Percentiles rank a stretch among this genome's conserved stretches.
phyloP scores from a whole-genome alignment of 2,329 filamentous ascomycete species.

The Fusarium nanum region DNA sequence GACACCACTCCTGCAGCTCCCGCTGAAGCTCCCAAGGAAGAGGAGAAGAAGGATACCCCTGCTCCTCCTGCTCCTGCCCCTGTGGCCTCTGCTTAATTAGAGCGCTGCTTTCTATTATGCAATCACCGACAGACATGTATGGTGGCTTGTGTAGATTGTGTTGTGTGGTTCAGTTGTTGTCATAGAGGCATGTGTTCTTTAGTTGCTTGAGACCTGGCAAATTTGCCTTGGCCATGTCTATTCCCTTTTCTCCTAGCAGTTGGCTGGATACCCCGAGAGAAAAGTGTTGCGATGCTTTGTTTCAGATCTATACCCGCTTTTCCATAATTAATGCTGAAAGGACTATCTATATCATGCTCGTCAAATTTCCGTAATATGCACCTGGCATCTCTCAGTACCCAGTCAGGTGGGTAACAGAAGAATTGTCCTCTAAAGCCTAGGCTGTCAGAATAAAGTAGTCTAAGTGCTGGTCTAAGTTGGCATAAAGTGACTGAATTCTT shows the following conservation, averaged over 20 bases:
- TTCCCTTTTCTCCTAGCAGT: slow-evolving; percentile 45
- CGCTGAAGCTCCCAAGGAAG: slow-evolving; percentile 45
- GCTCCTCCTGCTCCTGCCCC: slow-evolving; percentile 42
- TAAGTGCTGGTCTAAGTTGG: background rate
- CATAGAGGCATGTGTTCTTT: slow-evolving; percentile 3
- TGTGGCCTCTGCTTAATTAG: slow-evolving; percentile 38
- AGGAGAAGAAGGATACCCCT: slow-evolving; percentile 44
- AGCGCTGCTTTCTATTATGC: background rate
- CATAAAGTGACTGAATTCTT: background rate
- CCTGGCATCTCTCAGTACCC: background rate
- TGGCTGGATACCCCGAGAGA: slow-evolving; percentile 50
- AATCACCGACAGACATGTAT: slow-evolving; percentile 1
- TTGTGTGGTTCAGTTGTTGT: slow-evolving; percentile 1
- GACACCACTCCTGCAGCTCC: slow-evolving; percentile 22
- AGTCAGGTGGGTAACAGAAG: background rate
- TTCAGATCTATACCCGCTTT: slow-evolving; percentile 50
- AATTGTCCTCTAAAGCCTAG: background rate
- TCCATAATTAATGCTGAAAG: slow-evolving; percentile 41
- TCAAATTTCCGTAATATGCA: slow-evolving; percentile 7
- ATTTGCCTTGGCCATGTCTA: slow-evolving; percentile 1
- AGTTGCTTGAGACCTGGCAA: slow-evolving; percentile 7
- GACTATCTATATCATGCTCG: slow-evolving; percentile 17
- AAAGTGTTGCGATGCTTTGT: slow-evolving; percentile 44
- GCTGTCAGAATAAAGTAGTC: background rate
- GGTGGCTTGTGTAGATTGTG: slow-evolving; percentile 11